Conservation (phyloP, 129 eudicot species). For the Tagetes erecta region DNA sequence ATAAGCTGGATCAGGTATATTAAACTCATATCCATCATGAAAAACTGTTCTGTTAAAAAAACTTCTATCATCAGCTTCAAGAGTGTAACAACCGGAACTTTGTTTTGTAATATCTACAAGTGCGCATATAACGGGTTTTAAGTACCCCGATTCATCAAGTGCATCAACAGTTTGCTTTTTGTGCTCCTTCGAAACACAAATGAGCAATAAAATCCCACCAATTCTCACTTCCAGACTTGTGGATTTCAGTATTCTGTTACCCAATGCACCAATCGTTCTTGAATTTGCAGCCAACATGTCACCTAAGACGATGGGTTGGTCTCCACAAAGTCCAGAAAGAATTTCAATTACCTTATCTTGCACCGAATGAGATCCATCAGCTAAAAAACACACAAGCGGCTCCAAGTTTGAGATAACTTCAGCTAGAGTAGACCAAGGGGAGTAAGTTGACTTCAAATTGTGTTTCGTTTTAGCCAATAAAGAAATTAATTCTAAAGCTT, state of each 20-base stretch:
- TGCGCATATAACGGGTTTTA: constrained; percentile 53
- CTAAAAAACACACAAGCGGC: constrained; percentile 55
- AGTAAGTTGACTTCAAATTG: constrained; percentile 36
- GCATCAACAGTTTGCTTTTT: constrained; percentile 41
- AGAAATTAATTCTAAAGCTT: constrained; percentile 65
- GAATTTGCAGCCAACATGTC: constrained; percentile 47
- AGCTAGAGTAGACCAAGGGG: constrained; percentile 51
- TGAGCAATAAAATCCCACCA: constrained; percentile 62
- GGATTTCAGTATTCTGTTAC: constrained; percentile 59
- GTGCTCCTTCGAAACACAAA: constrained; percentile 66
- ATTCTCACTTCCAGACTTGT: constrained; percentile 63
- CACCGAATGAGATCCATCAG: constrained; percentile 52
- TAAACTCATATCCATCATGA: constrained; percentile 57
- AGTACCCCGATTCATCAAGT: constrained; percentile 55
- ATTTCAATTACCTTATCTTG: constrained; percentile 72
- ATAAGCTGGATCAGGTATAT: constrained; percentile 64
- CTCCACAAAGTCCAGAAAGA: constrained; percentile 69
- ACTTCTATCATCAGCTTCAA: constrained; percentile 49
- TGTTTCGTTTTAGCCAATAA: constrained; percentile 54
- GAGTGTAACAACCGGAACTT: constrained; percentile 41
- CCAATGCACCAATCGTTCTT: constrained; percentile 56
- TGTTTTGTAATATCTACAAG: constrained; percentile 61
- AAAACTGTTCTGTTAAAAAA: constrained; percentile 46
- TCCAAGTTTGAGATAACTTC: constrained; percentile 63
- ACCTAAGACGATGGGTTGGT: constrained; percentile 56